Evolutionary conservation across 441 rosid species (phyloP), one percentile per base, ranked within the genome.

Genomic region (Metrosideros polymorpha): DNA sequence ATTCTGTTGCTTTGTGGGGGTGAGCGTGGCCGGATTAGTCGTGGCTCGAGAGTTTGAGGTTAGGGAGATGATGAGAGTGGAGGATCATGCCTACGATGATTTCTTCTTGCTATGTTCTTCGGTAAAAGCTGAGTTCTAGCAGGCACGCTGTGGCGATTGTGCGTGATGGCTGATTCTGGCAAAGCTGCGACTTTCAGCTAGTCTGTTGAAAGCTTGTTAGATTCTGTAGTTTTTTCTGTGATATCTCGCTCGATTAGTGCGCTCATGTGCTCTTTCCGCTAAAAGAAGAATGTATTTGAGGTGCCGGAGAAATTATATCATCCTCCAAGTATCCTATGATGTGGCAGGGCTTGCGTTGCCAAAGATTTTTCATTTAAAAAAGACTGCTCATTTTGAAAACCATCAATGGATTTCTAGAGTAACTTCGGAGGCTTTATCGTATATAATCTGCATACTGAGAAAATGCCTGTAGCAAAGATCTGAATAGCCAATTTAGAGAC

Each of bases 241-340:
- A 22, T 39, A 12, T 22, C 79, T 71, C 4, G 9, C n/a, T 25
- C n/a, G 6, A 35, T 3, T 35, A 39, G n/a, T 39, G 27, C 0
- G n/a, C 79, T 39, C 5, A 6, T 56, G 2, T 12, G 15, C 61
- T 27, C 30, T 2, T 56, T 56, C 12, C 10, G n/a, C 47, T 42
- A 24, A 71, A 22, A 39, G 49, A 71, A 71, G 47, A 6, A 71
- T 10, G 9, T 39, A 39, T 22, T 22, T 22, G 79, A 71, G 79
- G 22, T 39, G 5, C 15, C 10, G 4, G 1, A 39, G 27, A 39
- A 22, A 71, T 47, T 39, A 24, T 47, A 0, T 1, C 5, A 0
- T 71, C 17, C n/a, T 39, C n/a, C 0, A 0, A 22, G 79, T 4
- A 22, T 71, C 47, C n/a, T 39, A 5, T 39, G 79, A 22, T 22